Evolutionary conservation across 306 rosid genomes (phyloP), one percentile per base, ranked within the genome.

Genomic region (Citrullus amarus): DNA sequence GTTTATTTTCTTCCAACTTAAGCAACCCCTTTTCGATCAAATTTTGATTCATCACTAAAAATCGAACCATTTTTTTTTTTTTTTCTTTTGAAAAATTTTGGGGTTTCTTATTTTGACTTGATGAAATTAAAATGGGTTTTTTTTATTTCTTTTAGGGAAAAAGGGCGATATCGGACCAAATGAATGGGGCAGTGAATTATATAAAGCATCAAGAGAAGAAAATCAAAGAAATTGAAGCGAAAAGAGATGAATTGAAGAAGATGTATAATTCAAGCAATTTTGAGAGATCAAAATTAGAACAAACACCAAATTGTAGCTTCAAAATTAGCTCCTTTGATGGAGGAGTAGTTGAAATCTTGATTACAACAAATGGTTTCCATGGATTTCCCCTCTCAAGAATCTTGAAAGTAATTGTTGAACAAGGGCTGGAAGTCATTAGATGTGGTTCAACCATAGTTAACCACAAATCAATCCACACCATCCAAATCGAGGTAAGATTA

Each of bases 121-220:
- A 25, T 25, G 28, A 1, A 25, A 25, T 25, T 25, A 25, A 25
- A 25, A 25, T 25, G 69, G 28, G 32, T 43, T 43, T 48, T 3
- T 3, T 48, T 46, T 46, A 9, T 48, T 4, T 48, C 0, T 48
- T 48, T 25, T 25, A 25, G 97, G 97, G 97, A 80, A 92, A 90
- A 78, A 91, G 97, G 77, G 91, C 97, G 34, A 74, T 82, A 79
- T 83, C 92, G 1, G 93, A 92, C 72, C 93, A 89, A 78, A 79
- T 91, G 80, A 84, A 81, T 9, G 91, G 79, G 87, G 91, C 96
- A 16, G 89, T 81, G 76, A 88, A 84, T 22, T 87, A 91, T 68
- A 89, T 91, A 84, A 88, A 87, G 8, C 80, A 89, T 65, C 48
- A 80, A 75, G 80, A 88, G 79, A 80, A 80, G 46, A 85, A 84